Evolutionary conservation across 768 basidiomycete genomes (phyloP), one percentile per base, ranked within the genome.

Genomic region (Boletus rex-veris): DNA sequence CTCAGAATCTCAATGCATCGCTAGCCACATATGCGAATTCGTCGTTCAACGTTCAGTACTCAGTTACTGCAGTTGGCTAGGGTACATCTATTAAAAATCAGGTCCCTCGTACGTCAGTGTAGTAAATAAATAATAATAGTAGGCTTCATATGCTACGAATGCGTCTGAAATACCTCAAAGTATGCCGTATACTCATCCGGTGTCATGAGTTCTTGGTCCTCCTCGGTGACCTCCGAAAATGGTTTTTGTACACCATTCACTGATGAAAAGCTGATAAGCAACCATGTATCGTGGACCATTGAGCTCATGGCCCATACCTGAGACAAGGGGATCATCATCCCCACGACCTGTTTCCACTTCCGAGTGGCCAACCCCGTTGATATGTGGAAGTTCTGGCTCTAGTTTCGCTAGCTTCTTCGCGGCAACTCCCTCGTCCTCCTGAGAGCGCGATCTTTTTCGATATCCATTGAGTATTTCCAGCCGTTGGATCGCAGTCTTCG

Each of bases 131-230:
- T 39, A 33, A 42, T 16, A 35, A 18, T 28, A 45, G 9, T 24
- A 24, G 21, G 26, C 16, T 36, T 39, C 53, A 45, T 26, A 35
- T 48, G 21, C 54, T 64, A 70, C 40, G 62, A 60, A 48, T 70
- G 76, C 48, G 77, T 74, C 70, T 82, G 81, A 66, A 84, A 75
- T 55, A 90, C 75, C 60, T 88, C 83, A 65, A 85, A 92, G 72
- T 81, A 92, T 33, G 83, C 82, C 30, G 85, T 84, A 66, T 96
- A 96, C 71, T 97, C 94, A 52, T 95, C 94, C 2, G 90, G 86
- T 4, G 90, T 91, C 94, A 97, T 97, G 61, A 85, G 65, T 44
- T 93, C 94, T 63, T 93, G 88, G 66, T 95, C 88, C 59, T 93
- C 95, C 62, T 97, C 94, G 3, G 90, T 95, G 40, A 98, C 83